phyloP scores from a whole-genome alignment of 2,329 filamentous ascomycete genomes.

The Tolypocladium pustulatum region DNA sequence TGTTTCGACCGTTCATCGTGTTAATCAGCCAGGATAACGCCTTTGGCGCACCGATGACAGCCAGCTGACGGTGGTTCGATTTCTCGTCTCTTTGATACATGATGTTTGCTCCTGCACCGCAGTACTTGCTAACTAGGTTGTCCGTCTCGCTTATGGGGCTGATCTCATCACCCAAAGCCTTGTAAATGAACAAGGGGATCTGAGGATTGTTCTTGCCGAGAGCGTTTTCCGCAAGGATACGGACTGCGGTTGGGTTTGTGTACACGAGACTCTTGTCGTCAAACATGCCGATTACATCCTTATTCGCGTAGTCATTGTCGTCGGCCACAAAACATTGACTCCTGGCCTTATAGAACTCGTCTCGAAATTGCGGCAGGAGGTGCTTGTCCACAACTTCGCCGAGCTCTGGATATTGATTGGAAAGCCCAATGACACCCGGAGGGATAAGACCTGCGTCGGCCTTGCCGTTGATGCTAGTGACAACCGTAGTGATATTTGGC shows the following conservation, averaged over 20 bases:
- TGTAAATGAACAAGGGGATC: conserved; percentile 40
- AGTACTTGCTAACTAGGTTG: conserved; percentile 28
- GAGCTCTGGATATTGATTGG: conserved; percentile 8
- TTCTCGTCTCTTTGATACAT: conserved; percentile 16
- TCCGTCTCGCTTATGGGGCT: conserved; percentile 32
- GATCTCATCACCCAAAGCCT: conserved; percentile 27
- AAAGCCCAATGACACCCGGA: conserved; percentile 9
- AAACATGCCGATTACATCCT: conserved; percentile 30
- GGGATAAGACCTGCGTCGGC: conserved; percentile 11
- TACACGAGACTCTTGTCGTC: conserved; percentile 16
- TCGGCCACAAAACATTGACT: neutral
- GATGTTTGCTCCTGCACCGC: conserved; percentile 26
- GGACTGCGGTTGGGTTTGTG: conserved; percentile 9
- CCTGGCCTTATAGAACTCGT: neutral
- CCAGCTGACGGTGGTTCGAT: neutral
- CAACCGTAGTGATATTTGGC: conserved; percentile 5
- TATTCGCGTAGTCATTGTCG: neutral
- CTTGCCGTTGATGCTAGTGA: conserved; percentile 7
- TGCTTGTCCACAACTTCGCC: conserved; percentile 5
- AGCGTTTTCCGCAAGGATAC: conserved; percentile 15
- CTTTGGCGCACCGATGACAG: neutral
- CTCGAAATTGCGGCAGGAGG: conserved; percentile 1
- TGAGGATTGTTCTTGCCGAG: conserved; percentile 26
- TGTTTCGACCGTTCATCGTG: neutral
- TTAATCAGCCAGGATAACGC: neutral